Conservation (phyloP, 495 filamentous ascomycete genomes). For the Amorphotheca resinae region DNA sequence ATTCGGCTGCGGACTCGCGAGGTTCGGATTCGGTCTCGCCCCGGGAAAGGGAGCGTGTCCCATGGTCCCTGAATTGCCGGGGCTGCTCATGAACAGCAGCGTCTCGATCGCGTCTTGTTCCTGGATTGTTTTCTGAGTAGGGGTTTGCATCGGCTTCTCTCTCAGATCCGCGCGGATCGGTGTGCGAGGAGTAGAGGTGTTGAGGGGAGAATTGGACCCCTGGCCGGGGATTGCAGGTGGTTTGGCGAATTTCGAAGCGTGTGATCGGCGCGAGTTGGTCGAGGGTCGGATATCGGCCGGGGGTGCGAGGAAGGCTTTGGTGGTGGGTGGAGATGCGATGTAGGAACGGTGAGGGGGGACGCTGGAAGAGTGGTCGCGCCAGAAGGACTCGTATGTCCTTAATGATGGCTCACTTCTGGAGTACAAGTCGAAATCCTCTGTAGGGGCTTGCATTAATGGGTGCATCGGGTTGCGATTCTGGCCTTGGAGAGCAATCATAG, state of each 20-base stretch:
- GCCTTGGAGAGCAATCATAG: constrained; percentile 20
- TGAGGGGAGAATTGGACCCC: constrained; percentile 22
- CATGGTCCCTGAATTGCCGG: constrained; percentile 52
- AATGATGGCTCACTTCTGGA: constrained; percentile 22
- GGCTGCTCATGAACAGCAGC: constrained; percentile 77
- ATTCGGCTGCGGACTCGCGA: constrained; percentile 18
- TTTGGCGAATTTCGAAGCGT: constrained; percentile 18
- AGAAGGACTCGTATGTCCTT: constrained; percentile 31
- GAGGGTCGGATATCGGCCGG: constrained; percentile 46
- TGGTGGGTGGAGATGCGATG: constrained; percentile 5
- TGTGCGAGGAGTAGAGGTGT: constrained; percentile 17
- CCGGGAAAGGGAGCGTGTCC: constrained; percentile 33
- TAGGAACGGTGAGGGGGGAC: constrained; percentile 9
- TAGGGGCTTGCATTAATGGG: constrained; percentile 12
- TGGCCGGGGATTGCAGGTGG: constrained; percentile 17
- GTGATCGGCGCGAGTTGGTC: constrained; percentile 15
- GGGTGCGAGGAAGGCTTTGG: constrained; percentile 36
- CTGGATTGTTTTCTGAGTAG: constrained; percentile 53
- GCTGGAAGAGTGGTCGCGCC: constrained; percentile 27
- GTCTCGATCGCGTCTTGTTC: constrained; percentile 86
- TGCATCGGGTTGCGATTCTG: constrained; percentile 11
- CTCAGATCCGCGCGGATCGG: constrained; percentile 9
- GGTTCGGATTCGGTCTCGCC: constrained; percentile 19
- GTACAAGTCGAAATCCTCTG: constrained; percentile 25
- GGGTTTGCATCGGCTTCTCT: constrained; percentile 33